These are phyloP conservation scores for Citrullus colocynthis DNA, from an alignment of 306 rosid species.

Conservation along the genomic window DNA sequence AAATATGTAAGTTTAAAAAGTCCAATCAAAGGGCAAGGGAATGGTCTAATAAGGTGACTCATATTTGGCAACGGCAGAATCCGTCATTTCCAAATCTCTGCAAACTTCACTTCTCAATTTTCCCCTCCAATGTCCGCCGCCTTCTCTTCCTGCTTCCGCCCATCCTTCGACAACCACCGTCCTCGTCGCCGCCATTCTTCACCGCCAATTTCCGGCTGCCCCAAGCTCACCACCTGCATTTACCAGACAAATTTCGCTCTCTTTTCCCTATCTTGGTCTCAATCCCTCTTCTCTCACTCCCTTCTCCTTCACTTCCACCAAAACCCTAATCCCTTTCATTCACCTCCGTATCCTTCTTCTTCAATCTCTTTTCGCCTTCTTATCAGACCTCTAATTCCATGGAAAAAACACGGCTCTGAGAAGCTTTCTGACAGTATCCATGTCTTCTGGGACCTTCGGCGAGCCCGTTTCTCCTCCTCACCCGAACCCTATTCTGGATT, in stretches of 20 bases:
- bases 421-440: constrained; percentile 32
- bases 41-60: background rate
- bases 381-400: constrained; percentile 59
- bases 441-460: constrained; percentile 66
- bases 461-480: constrained; percentile 44
- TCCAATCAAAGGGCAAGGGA: background rate
- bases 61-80: background rate
- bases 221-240: constrained; percentile 61
- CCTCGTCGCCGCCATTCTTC: constrained; percentile 5
- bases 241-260: constrained; percentile 64
- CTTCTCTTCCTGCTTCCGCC: constrained; percentile 56
- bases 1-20: background rate
- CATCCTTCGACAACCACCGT: constrained; percentile 22
- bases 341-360: constrained; percentile 29
- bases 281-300: constrained; percentile 70
- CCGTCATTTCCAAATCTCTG: background rate
- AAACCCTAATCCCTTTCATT: constrained; percentile 35
- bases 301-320: constrained; percentile 48
- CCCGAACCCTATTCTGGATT: constrained; percentile 61
- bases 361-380: constrained; percentile 39
- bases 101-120: background rate
- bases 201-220: constrained; percentile 25
- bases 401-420: constrained; percentile 68
- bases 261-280: constrained; percentile 78
- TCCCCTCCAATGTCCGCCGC: constrained; percentile 34